phyloP scores from a whole-genome alignment of 192 early-diverging fungal genomes.

The Radiomyces spectabilis region DNA sequence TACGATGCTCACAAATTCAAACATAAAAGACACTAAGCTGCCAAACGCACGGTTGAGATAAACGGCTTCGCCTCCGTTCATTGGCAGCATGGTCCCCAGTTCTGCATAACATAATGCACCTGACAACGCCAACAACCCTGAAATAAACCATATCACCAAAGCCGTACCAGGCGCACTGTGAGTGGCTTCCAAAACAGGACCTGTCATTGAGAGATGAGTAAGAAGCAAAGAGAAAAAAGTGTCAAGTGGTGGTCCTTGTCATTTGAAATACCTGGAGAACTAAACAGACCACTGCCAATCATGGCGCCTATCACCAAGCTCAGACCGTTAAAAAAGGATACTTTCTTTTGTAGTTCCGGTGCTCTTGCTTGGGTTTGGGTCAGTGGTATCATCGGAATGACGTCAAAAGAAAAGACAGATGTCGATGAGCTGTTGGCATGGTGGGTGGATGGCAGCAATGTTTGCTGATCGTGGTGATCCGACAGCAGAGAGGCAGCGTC shows the following conservation, averaged over 20 bases:
- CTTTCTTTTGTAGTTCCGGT: constrained; percentile 45
- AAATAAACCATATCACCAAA: constrained; percentile 68
- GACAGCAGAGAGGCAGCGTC: constrained; percentile 10
- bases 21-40: constrained; percentile 63
- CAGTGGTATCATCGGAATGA: constrained; percentile 32
- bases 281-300: constrained; percentile 77
- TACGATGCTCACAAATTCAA: constrained; percentile 57
- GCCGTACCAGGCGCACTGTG: constrained; percentile 65
- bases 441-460: constrained; percentile 12
- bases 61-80: constrained; percentile 82
- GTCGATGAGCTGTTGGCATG: constrained; percentile 11
- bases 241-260: background rate
- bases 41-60: constrained; percentile 79
- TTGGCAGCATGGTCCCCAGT: constrained; percentile 78
- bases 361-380: constrained; percentile 29
- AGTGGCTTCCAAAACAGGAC: constrained; percentile 52
- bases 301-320: constrained; percentile 67
- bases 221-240: background rate
- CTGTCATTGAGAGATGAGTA: background rate
- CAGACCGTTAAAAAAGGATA: constrained; percentile 55
- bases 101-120: constrained; percentile 89
- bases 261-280: constrained; percentile 68
- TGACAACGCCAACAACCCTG: constrained; percentile 66
- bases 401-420: constrained; percentile 21
- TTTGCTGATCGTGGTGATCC: constrained; percentile 9